Evolutionary conservation across 805 yeast species (phyloP).

Genomic region (Sugiyamaella marilandica): DNA sequence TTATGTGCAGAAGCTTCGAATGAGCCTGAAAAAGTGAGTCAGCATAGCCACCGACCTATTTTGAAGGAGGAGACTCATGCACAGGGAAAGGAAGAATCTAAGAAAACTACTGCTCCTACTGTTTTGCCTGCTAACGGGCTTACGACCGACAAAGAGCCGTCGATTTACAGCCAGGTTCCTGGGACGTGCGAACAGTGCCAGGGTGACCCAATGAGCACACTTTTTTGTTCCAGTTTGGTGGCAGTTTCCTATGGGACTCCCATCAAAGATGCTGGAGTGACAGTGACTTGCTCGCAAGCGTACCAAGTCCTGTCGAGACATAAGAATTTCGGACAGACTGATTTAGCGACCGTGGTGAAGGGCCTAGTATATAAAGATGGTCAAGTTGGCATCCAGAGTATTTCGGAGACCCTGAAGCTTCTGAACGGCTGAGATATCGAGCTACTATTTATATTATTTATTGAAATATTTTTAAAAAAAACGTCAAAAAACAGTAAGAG

Average conservation of each 20-base stretch:
- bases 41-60: not conserved
- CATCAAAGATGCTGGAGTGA: constrained; percentile 36
- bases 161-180: not conserved
- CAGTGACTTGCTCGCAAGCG: constrained; percentile 74
- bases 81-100: not conserved
- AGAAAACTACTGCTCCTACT: not conserved
- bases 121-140: not conserved
- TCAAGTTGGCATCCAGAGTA: constrained; percentile 73
- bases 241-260: not conserved
- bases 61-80: not conserved
- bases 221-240: constrained; percentile 62
- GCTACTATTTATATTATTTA: not conserved
- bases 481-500: too few relatives aligned
- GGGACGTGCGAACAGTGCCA: constrained; percentile 84
- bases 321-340: constrained; percentile 57
- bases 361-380: constrained; percentile 65
- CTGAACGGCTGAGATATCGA: not conserved
- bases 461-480: not conserved
- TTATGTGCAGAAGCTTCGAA: constrained; percentile 69
- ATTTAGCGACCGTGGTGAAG: constrained; percentile 59
- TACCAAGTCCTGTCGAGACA: constrained; percentile 69
- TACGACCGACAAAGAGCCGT: not conserved
- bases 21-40: not conserved
- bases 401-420: constrained; percentile 61
- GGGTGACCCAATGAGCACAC: constrained; percentile 78